Percentiles rank a stretch among this genome's conserved stretches.
Conservation (phyloP, 768 basidiomycete genomes). For the Exidia glandulosa region DNA sequence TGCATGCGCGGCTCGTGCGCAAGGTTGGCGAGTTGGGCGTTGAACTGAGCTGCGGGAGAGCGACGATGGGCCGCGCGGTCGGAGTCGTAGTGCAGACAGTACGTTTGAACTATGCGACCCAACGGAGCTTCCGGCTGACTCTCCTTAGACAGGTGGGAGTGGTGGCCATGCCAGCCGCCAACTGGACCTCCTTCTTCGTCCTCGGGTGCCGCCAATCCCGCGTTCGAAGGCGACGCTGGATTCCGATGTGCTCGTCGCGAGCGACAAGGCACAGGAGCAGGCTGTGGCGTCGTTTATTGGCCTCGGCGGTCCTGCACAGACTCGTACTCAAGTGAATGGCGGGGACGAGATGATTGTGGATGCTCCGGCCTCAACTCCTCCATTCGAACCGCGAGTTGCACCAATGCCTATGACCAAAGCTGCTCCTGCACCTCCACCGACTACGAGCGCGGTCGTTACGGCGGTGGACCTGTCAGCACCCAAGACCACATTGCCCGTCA, state of each 20-base stretch:
- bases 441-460: no score
- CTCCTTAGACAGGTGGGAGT: not conserved
- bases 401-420: no score
- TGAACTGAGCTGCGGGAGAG: constrained; percentile 42
- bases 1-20: constrained; percentile 32
- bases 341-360: constrained; percentile 3
- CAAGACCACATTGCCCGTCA: no score
- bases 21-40: constrained; percentile 38
- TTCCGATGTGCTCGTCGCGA: constrained; percentile 36
- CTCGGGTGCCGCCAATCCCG: constrained; percentile 66
- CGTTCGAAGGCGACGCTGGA: constrained; percentile 57
- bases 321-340: not conserved
- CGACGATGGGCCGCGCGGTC: constrained; percentile 50
- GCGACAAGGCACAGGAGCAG: constrained; percentile 56
- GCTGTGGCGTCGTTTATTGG: constrained; percentile 32
- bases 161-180: not conserved
- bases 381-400: no score
- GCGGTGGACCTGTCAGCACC: no score
- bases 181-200: constrained; percentile 62
- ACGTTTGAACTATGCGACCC: constrained; percentile 10
- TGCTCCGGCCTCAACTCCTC: no score
- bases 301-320: constrained; percentile 12
- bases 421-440: no score
- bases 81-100: constrained; percentile 31
- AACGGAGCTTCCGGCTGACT: not conserved